A percentile compares a stretch with the other conserved stretches of the same genome.
phyloP scores from a whole-genome alignment of 805 yeast genomes.

The Nakazawaea pomicola region DNA sequence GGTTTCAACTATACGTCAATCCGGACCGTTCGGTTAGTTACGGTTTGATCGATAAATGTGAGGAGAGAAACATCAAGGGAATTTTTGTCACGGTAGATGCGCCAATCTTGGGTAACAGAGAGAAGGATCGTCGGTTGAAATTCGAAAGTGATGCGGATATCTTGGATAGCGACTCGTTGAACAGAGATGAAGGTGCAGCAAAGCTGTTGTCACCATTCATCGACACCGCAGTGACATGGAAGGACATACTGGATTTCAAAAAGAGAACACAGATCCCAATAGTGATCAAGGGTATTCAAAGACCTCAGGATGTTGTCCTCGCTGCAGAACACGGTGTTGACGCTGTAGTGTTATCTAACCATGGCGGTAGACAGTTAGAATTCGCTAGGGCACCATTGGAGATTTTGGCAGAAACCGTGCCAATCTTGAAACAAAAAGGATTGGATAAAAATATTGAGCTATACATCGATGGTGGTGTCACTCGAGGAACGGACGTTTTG shows the following conservation, averaged over 20 bases:
- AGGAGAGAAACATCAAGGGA: constrained; percentile 27
- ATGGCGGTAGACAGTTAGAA: constrained; percentile 88
- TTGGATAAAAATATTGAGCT: constrained; percentile 50
- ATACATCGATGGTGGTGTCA: constrained; percentile 66
- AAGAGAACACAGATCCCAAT: constrained; percentile 43
- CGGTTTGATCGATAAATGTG: constrained; percentile 27
- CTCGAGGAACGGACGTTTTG: constrained; percentile 62
- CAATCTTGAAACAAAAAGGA: constrained; percentile 39
- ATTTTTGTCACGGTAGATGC: constrained; percentile 38
- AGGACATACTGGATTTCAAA: constrained; percentile 18
- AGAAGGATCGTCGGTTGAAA: constrained; percentile 36
- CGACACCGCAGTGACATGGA: constrained; percentile 16
- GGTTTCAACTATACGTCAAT: constrained; percentile 36
- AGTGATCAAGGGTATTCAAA: constrained; percentile 75
- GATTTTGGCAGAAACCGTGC: constrained; percentile 66
- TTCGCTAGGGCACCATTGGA: constrained; percentile 73
- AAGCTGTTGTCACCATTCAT: constrained; percentile 80
- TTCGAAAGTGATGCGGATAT: constrained; percentile 47
- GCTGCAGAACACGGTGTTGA: constrained; percentile 71
- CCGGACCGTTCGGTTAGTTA: constrained; percentile 25
- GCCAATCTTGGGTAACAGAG: constrained; percentile 38
- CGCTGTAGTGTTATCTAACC: constrained; percentile 80
- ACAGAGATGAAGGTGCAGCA: constrained; percentile 77
- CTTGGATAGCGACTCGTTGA: constrained; percentile 64
- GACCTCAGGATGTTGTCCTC: constrained; percentile 68